A percentile compares a stretch with the other conserved stretches of the same genome.
phyloP scores from a whole-genome alignment of 306 rosid species.

The Carpinus fangiana region DNA sequence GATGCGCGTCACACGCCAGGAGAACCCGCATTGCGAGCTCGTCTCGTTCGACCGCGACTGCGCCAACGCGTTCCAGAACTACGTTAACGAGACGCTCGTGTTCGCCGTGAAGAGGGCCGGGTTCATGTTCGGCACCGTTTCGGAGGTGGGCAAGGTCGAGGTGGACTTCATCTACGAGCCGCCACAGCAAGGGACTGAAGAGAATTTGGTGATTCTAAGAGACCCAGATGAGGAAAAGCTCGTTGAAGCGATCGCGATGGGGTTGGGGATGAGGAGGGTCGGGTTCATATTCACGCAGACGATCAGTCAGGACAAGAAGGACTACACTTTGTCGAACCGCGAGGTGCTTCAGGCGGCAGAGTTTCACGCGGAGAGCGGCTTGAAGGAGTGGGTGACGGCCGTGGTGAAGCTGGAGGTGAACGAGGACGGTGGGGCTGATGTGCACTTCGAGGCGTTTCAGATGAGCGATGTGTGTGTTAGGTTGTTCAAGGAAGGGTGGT shows the following conservation, averaged over 20 bases:
- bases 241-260: conserved; percentile 83
- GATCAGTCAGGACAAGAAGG: conserved; percentile 80
- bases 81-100: conserved; percentile 80
- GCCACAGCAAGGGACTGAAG: conserved; percentile 85
- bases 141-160: conserved; percentile 79
- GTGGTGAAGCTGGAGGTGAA: conserved; percentile 88
- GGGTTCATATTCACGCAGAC: conserved; percentile 93
- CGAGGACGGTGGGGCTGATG: conserved; percentile 82
- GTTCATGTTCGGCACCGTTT: conserved; percentile 88
- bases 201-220: conserved; percentile 49
- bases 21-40: conserved; percentile 77
- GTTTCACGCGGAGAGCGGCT: conserved; percentile 78
- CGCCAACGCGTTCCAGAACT: conserved; percentile 86
- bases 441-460: conserved; percentile 95
- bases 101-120: conserved; percentile 88
- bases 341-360: conserved; percentile 95
- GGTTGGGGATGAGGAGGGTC: conserved; percentile 81
- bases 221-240: conserved; percentile 77
- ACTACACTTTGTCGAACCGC: conserved; percentile 75
- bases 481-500: conserved; percentile 86
- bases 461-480: conserved; percentile 86
- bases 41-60: conserved; percentile 93
- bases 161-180: conserved; percentile 95
- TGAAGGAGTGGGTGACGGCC: conserved; percentile 98
- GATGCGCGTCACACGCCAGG: conserved; percentile 86